These are phyloP conservation scores for Debaryomyces subglobosus DNA, from an alignment of 1,139 yeast species.

Conservation along the genomic window DNA sequence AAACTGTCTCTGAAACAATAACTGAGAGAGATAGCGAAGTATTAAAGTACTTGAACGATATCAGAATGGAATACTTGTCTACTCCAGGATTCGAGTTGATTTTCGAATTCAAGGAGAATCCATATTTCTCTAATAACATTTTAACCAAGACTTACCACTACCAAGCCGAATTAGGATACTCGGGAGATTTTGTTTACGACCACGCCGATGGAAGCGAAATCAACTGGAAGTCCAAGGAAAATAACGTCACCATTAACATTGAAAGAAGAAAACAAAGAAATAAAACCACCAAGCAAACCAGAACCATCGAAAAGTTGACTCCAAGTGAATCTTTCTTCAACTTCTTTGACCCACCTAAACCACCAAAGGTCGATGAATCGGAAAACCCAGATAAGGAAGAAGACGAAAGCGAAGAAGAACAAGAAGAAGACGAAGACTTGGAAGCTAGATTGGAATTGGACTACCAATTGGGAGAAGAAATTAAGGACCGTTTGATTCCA, in stretches of 20 bases:
- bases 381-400: constrained; percentile 44
- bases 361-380: constrained; percentile 54
- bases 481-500: constrained; percentile 93
- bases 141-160: constrained; percentile 89
- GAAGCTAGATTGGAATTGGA: constrained; percentile 89
- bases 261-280: constrained; percentile 98
- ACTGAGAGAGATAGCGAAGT: constrained; percentile 92
- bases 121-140: constrained; percentile 70
- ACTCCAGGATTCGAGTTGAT: constrained; percentile 89
- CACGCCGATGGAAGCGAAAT: constrained; percentile 92
- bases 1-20: constrained; percentile 80
- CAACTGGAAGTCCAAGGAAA: constrained; percentile 80
- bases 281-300: constrained; percentile 94
- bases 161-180: constrained; percentile 91
- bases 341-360: constrained; percentile 91
- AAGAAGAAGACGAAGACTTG: constrained; percentile 71
- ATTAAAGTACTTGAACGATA: constrained; percentile 65
- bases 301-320: constrained; percentile 92
- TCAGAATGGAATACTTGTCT: constrained; percentile 79
- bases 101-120: constrained; percentile 79
- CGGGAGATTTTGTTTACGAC: constrained; percentile 96
- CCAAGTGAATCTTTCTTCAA: constrained; percentile 94
- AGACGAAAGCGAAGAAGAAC: constrained; percentile 44
- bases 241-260: constrained; percentile 80
- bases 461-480: constrained; percentile 94